Evolutionary conservation across 768 basidiomycete genomes (phyloP).

Genomic region (Auricularia auricula-judae): DNA sequence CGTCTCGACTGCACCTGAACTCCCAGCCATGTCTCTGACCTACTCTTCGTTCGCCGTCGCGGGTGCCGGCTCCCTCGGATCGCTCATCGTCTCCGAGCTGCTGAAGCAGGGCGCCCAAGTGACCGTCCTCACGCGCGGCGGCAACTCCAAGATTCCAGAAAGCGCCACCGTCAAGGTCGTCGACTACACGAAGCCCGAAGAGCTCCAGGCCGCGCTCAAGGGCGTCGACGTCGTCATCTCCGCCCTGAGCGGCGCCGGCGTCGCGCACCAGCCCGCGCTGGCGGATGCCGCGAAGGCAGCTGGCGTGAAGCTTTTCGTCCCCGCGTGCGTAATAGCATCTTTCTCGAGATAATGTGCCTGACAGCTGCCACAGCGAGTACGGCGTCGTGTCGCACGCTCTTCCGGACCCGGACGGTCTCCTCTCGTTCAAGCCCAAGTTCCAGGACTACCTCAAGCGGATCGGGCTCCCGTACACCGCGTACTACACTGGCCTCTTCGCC

Average conservation of each 20-base stretch:
- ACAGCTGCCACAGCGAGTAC: background rate
- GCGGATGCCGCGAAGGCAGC: constrained; percentile 14
- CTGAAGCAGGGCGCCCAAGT: background rate
- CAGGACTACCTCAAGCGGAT: background rate
- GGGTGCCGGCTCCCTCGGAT: background rate
- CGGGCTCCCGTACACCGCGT: background rate
- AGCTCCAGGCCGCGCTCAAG: background rate
- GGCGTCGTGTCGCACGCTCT: background rate
- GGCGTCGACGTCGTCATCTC: background rate
- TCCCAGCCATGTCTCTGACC: background rate
- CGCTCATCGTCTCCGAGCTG: background rate
- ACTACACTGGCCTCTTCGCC: background rate
- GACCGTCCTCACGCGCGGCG: background rate
- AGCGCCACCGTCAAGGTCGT: background rate
- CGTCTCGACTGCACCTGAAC: no score
- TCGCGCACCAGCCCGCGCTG: constrained; percentile 10
- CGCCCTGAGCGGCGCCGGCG: background rate
- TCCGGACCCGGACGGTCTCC: background rate
- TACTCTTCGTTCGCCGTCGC: background rate
- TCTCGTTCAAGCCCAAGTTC: background rate
- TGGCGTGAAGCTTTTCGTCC: constrained; percentile 21
- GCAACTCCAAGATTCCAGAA: background rate
- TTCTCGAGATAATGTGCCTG: no score
- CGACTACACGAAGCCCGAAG: background rate
- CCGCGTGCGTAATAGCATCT: constrained; percentile 5